Evolutionary conservation across 108 stramenopile genomes (phyloP).

Genomic region (Nitzschia sp.): DNA sequence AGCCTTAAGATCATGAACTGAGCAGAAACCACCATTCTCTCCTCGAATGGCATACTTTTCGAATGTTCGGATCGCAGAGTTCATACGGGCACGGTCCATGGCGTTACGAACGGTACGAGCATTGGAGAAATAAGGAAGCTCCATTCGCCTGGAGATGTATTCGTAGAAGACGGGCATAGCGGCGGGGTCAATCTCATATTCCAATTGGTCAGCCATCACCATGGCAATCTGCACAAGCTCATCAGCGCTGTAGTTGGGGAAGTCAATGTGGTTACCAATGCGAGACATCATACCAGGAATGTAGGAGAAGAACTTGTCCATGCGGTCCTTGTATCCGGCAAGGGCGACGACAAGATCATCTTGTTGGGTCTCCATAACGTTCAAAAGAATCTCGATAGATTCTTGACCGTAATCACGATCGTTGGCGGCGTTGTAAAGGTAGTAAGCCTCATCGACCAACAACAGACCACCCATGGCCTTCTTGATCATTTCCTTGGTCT

Average conservation of each 20-base stretch:
- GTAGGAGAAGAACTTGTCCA: conserved; percentile 99
- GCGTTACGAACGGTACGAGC: conserved; percentile 98
- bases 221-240: conserved; percentile 93
- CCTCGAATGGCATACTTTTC: conserved; percentile 87
- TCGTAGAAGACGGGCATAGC: conserved; percentile 83
- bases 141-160: conserved; percentile 93
- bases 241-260: conserved; percentile 96
- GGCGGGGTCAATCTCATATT: conserved; percentile 82
- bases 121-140: conserved; percentile 97
- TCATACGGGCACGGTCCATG: conserved; percentile 98
- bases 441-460: conserved; percentile 99
- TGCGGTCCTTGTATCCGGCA: conserved; percentile 98
- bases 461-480: conserved; percentile 96
- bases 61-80: conserved; percentile 95
- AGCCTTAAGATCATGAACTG: conserved; percentile 82
- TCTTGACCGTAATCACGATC: conserved; percentile 99
- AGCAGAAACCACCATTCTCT: conserved; percentile 81
- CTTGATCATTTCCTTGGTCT: conserved; percentile 99
- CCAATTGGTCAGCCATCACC: conserved; percentile 91
- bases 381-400: conserved; percentile 98
- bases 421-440: conserved; percentile 98
- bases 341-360: conserved; percentile 97
- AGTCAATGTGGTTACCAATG: conserved; percentile 98
- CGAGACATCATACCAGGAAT: conserved; percentile 98
- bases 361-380: conserved; percentile 97